Base-by-base conservation (phyloP, 225 moss, liverwort and hornwort species). In the Bryum argenteum region DNA sequence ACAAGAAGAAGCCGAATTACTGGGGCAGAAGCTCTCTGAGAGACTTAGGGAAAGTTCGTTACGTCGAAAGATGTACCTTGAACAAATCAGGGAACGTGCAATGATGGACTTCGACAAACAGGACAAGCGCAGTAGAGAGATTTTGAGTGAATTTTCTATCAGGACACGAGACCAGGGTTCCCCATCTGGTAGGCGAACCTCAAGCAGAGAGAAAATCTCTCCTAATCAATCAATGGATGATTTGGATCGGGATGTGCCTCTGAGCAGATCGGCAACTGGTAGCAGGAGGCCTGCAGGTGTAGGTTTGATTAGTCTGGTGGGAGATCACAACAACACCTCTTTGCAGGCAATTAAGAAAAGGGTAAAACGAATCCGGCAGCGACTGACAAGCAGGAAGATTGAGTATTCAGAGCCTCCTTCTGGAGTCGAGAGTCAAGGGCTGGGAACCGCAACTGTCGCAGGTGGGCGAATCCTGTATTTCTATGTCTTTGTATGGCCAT, bases 91-190 rank as follows among this genome's bases (percentile, higher is more conserved):
- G 11, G 80, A 82, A 43, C 75, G 75, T 72, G 77, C 63, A 22
- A 80, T 77, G 65, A 82, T 73, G 58, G 70, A 85, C 48, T 79
- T 80, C 54, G 82, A 82, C 10, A 82, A 78, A 66, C 65, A 72
- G 59, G 72, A 80, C 58, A 85, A 75, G 60, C 66, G 64, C 0
- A 75, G 50, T 24, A 61, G 41, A 3, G 54, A 82, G 17, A 79
- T 73, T 58, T 16, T 77, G 20, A 61, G 13, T 45, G 72, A 82
- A 53, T 79, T 70, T 9, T 77, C 28, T 73, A 24, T 73, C 8
- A 63, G 71, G 11, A 70, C 14, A 43, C 63, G 50, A 48, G 74
- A 79, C 43, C 68, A 74, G 73, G 45, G 66, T 16, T 81, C 45
- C 39, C 38, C 65, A 15, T 81, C 61, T 33, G 62, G 21, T 81